A percentile compares a stretch with the other conserved stretches of the same genome.
These are phyloP conservation scores for Helicocarpus griseus DNA, from an alignment of 2,329 filamentous ascomycete genomes.

Conservation along the genomic window DNA sequence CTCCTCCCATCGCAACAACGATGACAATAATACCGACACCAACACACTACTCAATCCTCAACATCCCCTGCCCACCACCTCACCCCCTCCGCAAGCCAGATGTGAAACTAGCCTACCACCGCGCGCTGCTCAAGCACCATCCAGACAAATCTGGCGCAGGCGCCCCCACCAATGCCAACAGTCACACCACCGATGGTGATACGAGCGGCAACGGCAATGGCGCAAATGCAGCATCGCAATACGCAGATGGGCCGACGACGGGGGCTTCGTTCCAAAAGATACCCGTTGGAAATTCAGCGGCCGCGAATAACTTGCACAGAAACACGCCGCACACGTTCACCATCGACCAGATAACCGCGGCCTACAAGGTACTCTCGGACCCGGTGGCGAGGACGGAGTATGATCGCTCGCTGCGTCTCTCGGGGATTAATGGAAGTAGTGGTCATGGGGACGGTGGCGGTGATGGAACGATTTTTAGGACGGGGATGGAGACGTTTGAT, in stretches of 20 bases:
- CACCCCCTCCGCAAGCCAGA: conserved; percentile 25
- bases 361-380: conserved; percentile 45
- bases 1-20: neutral
- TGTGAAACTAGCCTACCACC: conserved; percentile 47
- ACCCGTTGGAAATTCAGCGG: neutral
- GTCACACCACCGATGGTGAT: neutral
- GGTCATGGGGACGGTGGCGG: conserved; percentile 16
- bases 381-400: conserved; percentile 38
- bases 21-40: neutral
- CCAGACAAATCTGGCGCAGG: conserved; percentile 25
- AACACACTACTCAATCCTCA: conserved; percentile 6
- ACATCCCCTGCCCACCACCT: conserved; percentile 1
- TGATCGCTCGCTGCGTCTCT: conserved; percentile 33
- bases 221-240: neutral
- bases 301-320: neutral
- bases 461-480: conserved; percentile 30
- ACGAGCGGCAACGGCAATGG: neutral
- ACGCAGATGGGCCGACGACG: neutral
- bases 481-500: conserved; percentile 49
- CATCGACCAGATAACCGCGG: conserved; percentile 51
- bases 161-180: neutral
- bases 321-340: conserved; percentile 24
- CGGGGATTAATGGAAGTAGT: conserved; percentile 17
- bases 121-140: conserved; percentile 47
- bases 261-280: neutral